Base-by-base conservation (phyloP, 192 early-diverging fungal species). In the Coemansia sp. region DNA sequence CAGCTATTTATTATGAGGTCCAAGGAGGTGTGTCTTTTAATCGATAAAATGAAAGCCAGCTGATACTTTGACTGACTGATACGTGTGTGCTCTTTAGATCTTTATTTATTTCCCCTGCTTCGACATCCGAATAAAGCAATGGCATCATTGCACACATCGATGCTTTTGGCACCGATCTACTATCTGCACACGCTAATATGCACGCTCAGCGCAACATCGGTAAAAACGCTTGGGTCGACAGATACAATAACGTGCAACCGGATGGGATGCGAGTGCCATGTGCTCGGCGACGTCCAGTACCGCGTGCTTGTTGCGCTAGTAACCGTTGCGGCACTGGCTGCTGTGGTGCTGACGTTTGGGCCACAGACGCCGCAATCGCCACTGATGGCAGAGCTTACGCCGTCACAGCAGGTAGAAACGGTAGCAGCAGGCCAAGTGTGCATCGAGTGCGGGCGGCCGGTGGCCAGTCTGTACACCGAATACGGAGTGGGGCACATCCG, bases 401-500 rank as follows among this genome's bases (percentile, higher is more conserved):
- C 12, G 45, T 30, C 23, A 10, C 39, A 58, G 43, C 57, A 26
- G 45, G 16, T 49, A 35, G 33, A 37, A 20, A 9, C 55, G 28
- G 46, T 34, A 56, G 34, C 46, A 26, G 43, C 58, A 29, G 34
- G 56, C 57, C 68, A 80, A 43, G 63, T 86, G 25, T 95, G 92
- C 75, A 86, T 93, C 37, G 90, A 93, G 69, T 95, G 93, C 66
- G 92, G 88, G 21, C 71, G 68, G 6, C 74, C 87, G 7, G 88
- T 93, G 2, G 66, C 75, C 20, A 85, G 87, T 29, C 84, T 95
- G 2, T 95, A 88, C 67, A 90, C 91, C 3, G 89, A 93, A 57
- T 95, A 95, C 62, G 88, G 89, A 48, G 87, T 86, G 57, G 91
- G 89, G 2, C 93, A 93, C 63, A 92, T 95, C 68, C 84, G 90